These are phyloP conservation scores for Crithidia thermophila DNA, from an alignment of 208 protist species.

Conservation along the genomic window DNA sequence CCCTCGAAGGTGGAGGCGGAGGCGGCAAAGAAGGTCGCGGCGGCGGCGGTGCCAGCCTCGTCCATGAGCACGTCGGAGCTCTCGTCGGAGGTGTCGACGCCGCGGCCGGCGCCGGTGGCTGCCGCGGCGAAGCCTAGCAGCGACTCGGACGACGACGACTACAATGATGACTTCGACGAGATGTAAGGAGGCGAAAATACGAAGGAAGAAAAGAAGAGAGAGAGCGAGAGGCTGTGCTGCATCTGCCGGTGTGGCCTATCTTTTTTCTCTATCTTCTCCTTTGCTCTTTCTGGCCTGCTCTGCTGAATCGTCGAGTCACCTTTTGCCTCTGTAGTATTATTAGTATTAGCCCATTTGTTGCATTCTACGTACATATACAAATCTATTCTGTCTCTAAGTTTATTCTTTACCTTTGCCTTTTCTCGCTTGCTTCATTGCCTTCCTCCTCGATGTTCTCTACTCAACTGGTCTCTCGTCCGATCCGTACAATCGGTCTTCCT, in stretches of 20 bases:
- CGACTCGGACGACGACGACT: constrained; percentile 29
- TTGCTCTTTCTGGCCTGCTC: no score
- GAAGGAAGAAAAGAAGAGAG: not conserved
- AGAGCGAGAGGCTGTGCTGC: not conserved
- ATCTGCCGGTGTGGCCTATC: not conserved
- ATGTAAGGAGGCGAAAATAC: constrained; percentile 8
- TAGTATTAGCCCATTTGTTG: no score
- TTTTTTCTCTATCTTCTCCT: not conserved
- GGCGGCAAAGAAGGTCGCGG: constrained; percentile 3
- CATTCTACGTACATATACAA: not conserved
- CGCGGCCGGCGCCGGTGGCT: not conserved
- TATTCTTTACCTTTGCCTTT: no score
- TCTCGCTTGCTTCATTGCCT: no score
- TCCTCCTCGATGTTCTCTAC: no score
- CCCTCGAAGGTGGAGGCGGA: constrained; percentile 9
- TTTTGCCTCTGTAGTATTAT: no score
- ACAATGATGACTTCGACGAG: constrained; percentile 42
- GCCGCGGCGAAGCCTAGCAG: constrained; percentile 9
- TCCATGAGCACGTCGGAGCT: constrained; percentile 1
- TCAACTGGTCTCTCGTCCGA: no score
- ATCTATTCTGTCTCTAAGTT: no score
- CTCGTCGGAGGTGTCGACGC: not conserved
- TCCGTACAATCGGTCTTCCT: no score
- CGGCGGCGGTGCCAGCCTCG: not conserved
- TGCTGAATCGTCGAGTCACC: no score